These are phyloP conservation scores for Chlorella sp. DNA, from an alignment of 139 green algal species.

Conservation along the genomic window DNA sequence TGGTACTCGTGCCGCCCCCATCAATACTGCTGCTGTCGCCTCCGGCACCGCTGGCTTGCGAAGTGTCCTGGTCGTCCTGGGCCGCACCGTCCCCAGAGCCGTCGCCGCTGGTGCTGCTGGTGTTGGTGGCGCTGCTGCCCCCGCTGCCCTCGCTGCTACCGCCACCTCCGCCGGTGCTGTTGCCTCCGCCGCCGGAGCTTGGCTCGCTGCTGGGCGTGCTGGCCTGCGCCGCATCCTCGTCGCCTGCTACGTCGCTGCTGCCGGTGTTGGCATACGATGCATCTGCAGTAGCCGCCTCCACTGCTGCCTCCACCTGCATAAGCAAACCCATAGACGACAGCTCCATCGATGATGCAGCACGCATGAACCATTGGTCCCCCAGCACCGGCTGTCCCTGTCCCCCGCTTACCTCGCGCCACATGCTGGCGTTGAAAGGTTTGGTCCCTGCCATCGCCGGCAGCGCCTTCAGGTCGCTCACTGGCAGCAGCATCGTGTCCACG, in stretches of 20 bases:
- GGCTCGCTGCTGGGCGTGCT: neutral
- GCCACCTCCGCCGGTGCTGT: no score
- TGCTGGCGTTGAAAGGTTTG: neutral
- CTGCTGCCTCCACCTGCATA: no score
- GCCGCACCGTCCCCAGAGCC: neutral
- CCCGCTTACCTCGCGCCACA: neutral
- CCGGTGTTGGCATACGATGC: neutral
- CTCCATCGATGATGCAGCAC: no score
- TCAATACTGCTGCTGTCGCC: no score
- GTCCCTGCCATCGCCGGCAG: neutral
- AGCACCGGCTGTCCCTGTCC: neutral
- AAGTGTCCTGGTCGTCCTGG: no score
- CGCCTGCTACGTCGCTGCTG: neutral
- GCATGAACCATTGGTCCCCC: neutral
- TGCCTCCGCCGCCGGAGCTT: neutral
- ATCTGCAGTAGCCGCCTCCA: neutral
- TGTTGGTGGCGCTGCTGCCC: neutral
- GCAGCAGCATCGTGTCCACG: neutral
- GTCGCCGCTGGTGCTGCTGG: neutral
- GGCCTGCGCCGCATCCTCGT: neutral
- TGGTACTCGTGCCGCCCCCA: no score
- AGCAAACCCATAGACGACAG: no score
- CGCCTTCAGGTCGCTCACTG: neutral
- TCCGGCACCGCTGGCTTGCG: no score
- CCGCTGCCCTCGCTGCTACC: neutral